Evolutionary conservation across 306 rosid species (phyloP).

Genomic region (Quercus berberidifolia): DNA sequence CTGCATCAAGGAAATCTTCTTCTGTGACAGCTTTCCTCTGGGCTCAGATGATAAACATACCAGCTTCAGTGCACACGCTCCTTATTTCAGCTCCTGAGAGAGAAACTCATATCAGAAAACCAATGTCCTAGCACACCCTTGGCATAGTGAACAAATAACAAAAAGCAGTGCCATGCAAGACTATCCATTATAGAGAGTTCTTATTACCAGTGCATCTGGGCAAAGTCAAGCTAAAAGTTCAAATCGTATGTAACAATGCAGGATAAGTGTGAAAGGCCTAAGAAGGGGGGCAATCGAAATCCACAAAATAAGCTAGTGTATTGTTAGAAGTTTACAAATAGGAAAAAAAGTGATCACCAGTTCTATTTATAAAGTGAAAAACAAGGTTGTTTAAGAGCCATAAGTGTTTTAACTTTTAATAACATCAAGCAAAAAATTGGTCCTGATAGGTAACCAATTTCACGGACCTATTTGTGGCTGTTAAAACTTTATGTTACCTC

Average conservation of each 20-base stretch:
- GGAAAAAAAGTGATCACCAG: too few species aligned
- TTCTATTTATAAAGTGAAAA: too few species aligned
- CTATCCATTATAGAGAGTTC: not conserved
- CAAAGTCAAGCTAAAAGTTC: conserved; percentile 92
- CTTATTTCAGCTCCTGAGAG: conserved; percentile 85
- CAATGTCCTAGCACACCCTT: not conserved
- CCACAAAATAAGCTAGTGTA: too few species aligned
- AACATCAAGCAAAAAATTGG: too few species aligned
- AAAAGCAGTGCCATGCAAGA: too few species aligned
- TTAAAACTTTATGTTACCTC: conserved; percentile 47
- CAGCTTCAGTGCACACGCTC: conserved; percentile 94
- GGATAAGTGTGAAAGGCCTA: conserved; percentile 17
- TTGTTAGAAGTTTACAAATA: not conserved
- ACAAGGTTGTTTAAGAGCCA: too few species aligned
- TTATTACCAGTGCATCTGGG: conserved; percentile 79
- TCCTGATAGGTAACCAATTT: not conserved
- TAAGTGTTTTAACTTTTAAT: too few species aligned
- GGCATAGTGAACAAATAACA: too few species aligned
- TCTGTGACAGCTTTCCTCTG: conserved; percentile 91
- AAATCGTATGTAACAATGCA: conserved; percentile 67
- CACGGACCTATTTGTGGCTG: conserved; percentile 53
- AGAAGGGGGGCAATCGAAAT: too few species aligned
- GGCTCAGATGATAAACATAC: conserved; percentile 92
- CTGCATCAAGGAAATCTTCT: conserved; percentile 93
- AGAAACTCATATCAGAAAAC: conserved; percentile 18